Base-by-base conservation (phyloP, 2,329 filamentous ascomycete species). In the Epichloe baconii region DNA sequence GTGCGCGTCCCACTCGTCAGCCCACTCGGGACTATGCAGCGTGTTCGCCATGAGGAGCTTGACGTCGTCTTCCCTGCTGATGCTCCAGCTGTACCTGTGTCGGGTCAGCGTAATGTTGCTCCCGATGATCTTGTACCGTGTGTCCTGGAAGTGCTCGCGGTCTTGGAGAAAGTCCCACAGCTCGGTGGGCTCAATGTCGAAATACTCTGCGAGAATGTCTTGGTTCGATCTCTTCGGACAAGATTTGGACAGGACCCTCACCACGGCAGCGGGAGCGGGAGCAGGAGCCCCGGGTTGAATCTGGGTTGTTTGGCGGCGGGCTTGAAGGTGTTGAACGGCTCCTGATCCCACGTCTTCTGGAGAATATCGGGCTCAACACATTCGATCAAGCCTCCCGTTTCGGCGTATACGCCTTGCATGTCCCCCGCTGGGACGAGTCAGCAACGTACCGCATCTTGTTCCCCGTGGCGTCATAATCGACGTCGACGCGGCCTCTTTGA, bases 31-130 rank as follows among this genome's bases (percentile, higher is more conserved):
- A 1, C 57, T 47, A 34, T 58, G 52, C 2, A 61, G 54, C 7
- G 54, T 59, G 37, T 52, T 56, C 3, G 54, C 56, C 55, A 60
- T 55, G 48, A 55, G 51, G 1, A 59, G 52, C 52, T 59, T 59
- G 1, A 44, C 23, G 26, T 56, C 45, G 40, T 56, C 58, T 4
- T 54, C 52, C 23, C 10, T 26, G 3, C n/a, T 46, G 23, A 58
- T 48, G 37, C 45, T 47, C 57, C 55, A 59, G 26, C 53, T 49
- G 41, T 50, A 56, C 11, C 49, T 54, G 31, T 53, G 50, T 15
- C 58, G 55, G 1, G 50, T 55, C 31, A 59, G 38, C 31, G 31
- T 54, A 8, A 55, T 52, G 26, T 34, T 46, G 48, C 52, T 58
- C 14, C 58, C 58, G 2, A 60, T 11, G 43, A 57, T 54, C 10